Conservation (phyloP, 805 yeast species). For the Lachancea nothofagi region DNA sequence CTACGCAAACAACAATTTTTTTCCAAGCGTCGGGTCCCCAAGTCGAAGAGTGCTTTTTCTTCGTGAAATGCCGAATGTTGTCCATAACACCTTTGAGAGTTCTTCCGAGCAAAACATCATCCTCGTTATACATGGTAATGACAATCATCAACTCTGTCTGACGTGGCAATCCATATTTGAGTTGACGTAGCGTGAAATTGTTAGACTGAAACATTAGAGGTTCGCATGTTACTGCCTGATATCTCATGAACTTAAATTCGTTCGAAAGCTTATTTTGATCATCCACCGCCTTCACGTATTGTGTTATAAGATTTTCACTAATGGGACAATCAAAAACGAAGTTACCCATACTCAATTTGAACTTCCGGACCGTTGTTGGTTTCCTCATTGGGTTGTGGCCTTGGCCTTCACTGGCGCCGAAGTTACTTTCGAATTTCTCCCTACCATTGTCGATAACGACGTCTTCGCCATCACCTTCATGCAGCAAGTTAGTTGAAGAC, state of each 20-base stretch:
- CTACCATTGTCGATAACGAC: background rate
- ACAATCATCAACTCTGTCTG: constrained; percentile 81
- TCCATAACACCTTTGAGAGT: constrained; percentile 89
- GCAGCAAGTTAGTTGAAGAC: constrained; percentile 1
- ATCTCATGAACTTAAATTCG: constrained; percentile 82
- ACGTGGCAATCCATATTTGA: constrained; percentile 70
- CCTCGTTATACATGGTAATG: constrained; percentile 86
- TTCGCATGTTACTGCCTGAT: constrained; percentile 90
- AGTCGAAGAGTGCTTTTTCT: constrained; percentile 56
- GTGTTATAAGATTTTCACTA: constrained; percentile 56
- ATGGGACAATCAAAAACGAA: constrained; percentile 86
- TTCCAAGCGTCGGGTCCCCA: constrained; percentile 99
- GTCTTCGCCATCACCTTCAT: constrained; percentile 7
- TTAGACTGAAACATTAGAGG: constrained; percentile 61
- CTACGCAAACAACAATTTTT: constrained; percentile 81
- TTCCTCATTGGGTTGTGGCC: constrained; percentile 13
- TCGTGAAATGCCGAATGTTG: constrained; percentile 69
- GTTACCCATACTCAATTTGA: constrained; percentile 53
- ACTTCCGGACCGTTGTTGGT: constrained; percentile 28
- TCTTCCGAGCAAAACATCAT: constrained; percentile 72
- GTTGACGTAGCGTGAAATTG: constrained; percentile 78
- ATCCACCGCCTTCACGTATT: constrained; percentile 41
- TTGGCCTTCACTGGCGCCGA: constrained; percentile 27
- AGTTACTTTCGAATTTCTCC: constrained; percentile 17
- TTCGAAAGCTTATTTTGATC: constrained; percentile 33